Evolutionary conservation across 257 asterid genomes (phyloP), one percentile per base, ranked within the genome.

Genomic region (Solanum corneliomulleri): DNA sequence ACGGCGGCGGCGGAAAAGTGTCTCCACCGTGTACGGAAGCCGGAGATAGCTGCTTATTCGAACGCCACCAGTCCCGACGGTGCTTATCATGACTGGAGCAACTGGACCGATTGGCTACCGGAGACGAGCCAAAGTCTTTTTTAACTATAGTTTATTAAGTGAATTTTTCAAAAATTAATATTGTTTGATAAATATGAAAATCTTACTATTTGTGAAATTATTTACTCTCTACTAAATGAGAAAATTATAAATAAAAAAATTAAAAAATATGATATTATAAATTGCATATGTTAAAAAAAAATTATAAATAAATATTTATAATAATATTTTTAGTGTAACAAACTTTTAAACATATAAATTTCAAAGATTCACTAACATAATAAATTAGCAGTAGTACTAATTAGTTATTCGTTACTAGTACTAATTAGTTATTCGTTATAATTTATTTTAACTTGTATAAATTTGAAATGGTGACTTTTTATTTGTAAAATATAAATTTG

Each of bases 21-120:
- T 82, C 88, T 86, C 92, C 58, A 90, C 90, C 82, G 85, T 45
- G 89, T 69, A 88, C 14, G 92, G 88, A 68, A 88, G 91, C 69
- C 90, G 93, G 90, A 94, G 93, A 80, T 80, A 80, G 91, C 88
- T 90, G 88, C 89, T 89, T 92, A 93, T 74, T 45, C 96, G 93
- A 49, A 89, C 84, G 86, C 92, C 89, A 74, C 89, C 89, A 23
- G 70, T 23, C 58, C 86, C 88, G 64, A 47, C 66, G 64, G 87
- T 75, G 86, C 86, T 27, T 7, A 87, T 84, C 87, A 81, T 85
- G 39, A 52, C 56, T 16, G 37, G 12, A 58, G 66, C 66, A 20
- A 58, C 66, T 58, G 27, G 66, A 58, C 66, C 25, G 66, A 58
- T 58, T 58, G 66, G 27, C 25, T 58, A 21, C 27, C 25, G 25